Evolutionary conservation across 2,329 filamentous ascomycete genomes (phyloP).

Genomic region (Capronia epimyces): DNA sequence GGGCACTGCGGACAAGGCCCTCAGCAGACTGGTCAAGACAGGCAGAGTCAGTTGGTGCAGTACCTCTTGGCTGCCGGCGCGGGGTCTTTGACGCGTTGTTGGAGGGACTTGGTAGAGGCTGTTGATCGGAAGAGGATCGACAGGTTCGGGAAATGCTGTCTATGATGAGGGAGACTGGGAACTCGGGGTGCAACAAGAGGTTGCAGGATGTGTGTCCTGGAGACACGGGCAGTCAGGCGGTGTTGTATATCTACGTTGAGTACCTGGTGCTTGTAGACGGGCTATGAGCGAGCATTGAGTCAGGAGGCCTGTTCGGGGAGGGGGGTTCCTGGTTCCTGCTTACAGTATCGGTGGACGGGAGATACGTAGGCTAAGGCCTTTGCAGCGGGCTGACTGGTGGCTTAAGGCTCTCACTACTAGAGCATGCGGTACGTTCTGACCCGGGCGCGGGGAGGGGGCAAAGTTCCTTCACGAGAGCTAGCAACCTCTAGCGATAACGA

Average conservation of each 20-base stretch:
- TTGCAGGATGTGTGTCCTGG: background rate
- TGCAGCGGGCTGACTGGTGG: background rate
- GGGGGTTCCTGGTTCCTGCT: too few species aligned
- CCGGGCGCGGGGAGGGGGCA: background rate
- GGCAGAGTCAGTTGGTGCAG: background rate
- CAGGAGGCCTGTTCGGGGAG: background rate
- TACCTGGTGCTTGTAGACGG: background rate
- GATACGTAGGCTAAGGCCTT: background rate
- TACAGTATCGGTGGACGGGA: background rate
- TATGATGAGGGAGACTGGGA: background rate
- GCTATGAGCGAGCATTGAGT: background rate
- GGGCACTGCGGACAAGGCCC: slow-evolving; percentile 11
- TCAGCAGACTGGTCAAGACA: slow-evolving; percentile 1
- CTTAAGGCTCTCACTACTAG: background rate
- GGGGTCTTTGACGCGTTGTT: slow-evolving; percentile 10
- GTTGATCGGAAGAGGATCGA: slow-evolving; percentile 1
- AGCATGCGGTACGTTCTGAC: too few species aligned
- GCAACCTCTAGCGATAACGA: background rate
- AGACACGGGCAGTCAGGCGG: background rate
- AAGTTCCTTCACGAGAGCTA: background rate
- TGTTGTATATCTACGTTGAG: background rate
- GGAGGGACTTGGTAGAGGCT: slow-evolving; percentile 5
- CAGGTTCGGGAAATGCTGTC: background rate
- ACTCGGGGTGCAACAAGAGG: background rate
- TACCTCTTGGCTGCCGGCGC: slow-evolving; percentile 7